Percentiles rank a stretch among this genome's conserved stretches.
Evolutionary conservation across 768 basidiomycete species (phyloP).

Genomic region (Pulveroboletus sp.): DNA sequence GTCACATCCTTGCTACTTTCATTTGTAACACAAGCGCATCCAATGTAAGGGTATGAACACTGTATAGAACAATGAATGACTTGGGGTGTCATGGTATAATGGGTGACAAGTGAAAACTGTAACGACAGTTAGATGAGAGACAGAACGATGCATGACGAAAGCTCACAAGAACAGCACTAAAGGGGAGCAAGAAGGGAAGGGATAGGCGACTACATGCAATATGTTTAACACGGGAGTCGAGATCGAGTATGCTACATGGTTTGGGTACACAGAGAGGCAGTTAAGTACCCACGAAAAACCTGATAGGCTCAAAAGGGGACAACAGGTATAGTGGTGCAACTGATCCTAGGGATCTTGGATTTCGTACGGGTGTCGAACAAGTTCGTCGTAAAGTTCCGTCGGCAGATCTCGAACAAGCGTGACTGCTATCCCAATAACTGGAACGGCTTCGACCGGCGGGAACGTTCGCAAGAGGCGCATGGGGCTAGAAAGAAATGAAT

Average conservation of each 20-base stretch:
- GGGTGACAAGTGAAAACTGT: background rate
- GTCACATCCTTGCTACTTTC: background rate
- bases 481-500: conserved; percentile 50
- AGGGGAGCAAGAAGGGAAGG: background rate
- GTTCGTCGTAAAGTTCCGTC: conserved; percentile 78
- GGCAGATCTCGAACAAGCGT: conserved; percentile 92
- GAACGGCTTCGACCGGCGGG: conserved; percentile 82
- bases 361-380: conserved; percentile 84
- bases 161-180: background rate
- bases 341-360: conserved; percentile 23
- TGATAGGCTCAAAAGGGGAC: background rate
- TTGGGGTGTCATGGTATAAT: too few relatives aligned
- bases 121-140: background rate
- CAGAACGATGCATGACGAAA: background rate
- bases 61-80: background rate
- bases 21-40: background rate
- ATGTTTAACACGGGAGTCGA: background rate
- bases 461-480: conserved; percentile 94
- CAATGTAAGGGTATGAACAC: background rate
- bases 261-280: conserved; percentile 8
- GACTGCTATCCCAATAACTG: conserved; percentile 89
- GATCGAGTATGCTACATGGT: conserved; percentile 24
- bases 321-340: background rate
- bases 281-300: conserved; percentile 13
- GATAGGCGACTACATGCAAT: conserved; percentile 14